These are phyloP conservation scores for Fusarium sp. DNA, from an alignment of 2,329 filamentous ascomycete species.

Conservation along the genomic window DNA sequence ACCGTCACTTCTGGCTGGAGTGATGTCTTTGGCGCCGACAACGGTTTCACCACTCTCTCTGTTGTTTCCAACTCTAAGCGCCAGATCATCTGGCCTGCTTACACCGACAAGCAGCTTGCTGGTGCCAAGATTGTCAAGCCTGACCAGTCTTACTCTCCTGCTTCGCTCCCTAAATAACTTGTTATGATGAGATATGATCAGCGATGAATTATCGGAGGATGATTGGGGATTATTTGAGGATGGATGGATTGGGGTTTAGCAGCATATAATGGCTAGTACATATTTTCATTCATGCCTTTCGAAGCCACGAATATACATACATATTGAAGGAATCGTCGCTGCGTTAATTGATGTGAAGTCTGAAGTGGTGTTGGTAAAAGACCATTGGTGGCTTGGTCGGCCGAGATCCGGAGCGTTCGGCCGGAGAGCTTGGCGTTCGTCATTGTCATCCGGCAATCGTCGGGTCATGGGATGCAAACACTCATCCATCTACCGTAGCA, in stretches of 20 bases:
- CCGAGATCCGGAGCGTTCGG: not conserved
- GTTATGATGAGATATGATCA: not conserved
- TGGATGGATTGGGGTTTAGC: constrained; percentile 1
- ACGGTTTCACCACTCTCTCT: constrained; percentile 66
- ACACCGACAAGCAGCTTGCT: constrained; percentile 63
- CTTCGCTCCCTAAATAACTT: constrained; percentile 43
- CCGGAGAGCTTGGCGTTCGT: not conserved
- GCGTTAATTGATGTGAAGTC: not conserved
- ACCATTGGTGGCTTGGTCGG: not conserved
- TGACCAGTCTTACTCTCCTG: constrained; percentile 60
- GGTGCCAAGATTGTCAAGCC: constrained; percentile 60
- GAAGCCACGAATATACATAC: not conserved
- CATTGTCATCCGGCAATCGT: not conserved
- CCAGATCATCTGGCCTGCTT: constrained; percentile 64
- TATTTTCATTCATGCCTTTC: constrained; percentile 6
- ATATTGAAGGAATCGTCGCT: not conserved
- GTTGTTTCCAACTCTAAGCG: constrained; percentile 58
- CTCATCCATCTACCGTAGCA: not conserved
- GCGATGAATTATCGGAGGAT: not conserved
- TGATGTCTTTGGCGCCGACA: constrained; percentile 63
- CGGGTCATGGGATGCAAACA: not conserved
- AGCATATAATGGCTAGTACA: constrained; percentile 16
- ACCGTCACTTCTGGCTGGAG: constrained; percentile 67
- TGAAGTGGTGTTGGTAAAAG: not conserved
- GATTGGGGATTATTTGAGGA: not conserved